Evolutionary conservation across 1,139 yeast genomes (phyloP), one percentile per base, ranked within the genome.

Genomic region (Lodderomyces pseudojiufengensis): DNA sequence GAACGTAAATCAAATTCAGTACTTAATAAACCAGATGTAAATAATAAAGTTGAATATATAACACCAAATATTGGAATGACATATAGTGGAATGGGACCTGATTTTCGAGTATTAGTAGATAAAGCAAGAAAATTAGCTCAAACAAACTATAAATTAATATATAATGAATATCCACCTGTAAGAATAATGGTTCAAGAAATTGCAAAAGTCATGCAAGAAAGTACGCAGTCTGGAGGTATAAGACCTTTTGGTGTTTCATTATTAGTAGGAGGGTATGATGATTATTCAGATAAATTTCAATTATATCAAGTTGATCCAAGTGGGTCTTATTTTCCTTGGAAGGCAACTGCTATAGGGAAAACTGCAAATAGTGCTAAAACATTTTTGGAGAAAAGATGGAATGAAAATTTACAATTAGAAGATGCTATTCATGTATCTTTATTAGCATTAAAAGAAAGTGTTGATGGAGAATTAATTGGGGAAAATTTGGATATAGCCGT

Each of bases 251-350:
- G 99, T 39, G 97, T 94, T 12, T 87, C 97, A 7, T 70, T 94
- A 43, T 70, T 94, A 40, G 90, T 92, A 25, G 98, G 97, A 7
- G 98, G 98, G 20, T 78, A 86, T 59, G 98, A 94, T 57, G 88
- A 84, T 30, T 82, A 70, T 73, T 55, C 83, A 62, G 63, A 88
- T 78, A 42, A 53, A 13, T 88, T 78, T 61, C 87, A 86, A 55
- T 72, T 94, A 45, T 94, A 92, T 61, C 98, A 94, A 63, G 95
- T 94, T 33, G 98, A 94, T 65, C 99, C 99, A 5, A 84, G 95
- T 5, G 99, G 99, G 10, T 82, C 96, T 37, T 94, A 84, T 61
- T 94, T 87, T 75, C 97, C 98, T n/a, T 94, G 99, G 99, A 92
- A 92, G 63, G 98, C 98, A 21, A 92, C 98, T 3, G 97, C 98